phyloP scores from a whole-genome alignment of 352 stramenopile genomes.

The Aphanomyces cochlioides region DNA sequence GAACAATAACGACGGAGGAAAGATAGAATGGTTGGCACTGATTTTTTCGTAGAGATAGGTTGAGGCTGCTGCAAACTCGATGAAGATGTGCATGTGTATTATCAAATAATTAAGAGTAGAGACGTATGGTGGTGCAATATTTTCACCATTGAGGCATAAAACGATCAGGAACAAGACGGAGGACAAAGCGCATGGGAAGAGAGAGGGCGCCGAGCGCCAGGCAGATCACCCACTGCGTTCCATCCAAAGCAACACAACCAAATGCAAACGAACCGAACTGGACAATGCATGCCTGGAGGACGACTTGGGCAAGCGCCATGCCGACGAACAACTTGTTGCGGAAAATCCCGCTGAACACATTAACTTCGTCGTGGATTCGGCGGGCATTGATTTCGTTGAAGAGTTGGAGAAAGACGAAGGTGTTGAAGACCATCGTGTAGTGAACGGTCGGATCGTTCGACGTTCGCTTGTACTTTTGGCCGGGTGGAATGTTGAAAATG shows the following conservation, averaged over 20 bases:
- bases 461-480: constrained; percentile 12
- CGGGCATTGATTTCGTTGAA: constrained; percentile 32
- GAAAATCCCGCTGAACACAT: constrained; percentile 82
- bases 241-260: constrained; percentile 47
- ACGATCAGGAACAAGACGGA: constrained; percentile 33
- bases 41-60: too few species aligned
- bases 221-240: constrained; percentile 50
- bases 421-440: constrained; percentile 36
- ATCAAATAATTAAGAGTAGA: too few species aligned
- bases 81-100: too few species aligned
- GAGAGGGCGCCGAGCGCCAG: constrained; percentile 53
- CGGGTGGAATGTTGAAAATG: constrained; percentile 32
- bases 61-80: too few species aligned
- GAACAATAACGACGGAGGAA: too few species aligned
- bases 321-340: constrained; percentile 90
- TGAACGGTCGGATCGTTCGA: neutral
- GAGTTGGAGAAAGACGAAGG: constrained; percentile 36
- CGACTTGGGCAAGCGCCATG: constrained; percentile 86
- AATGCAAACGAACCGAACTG: constrained; percentile 84
- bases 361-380: constrained; percentile 25
- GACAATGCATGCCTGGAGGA: constrained; percentile 93
- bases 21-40: too few species aligned
- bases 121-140: too few species aligned
- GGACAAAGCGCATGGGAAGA: constrained; percentile 45
- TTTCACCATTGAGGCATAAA: too few species aligned